Conservation (phyloP, 441 rosid species). For the Pelargonium australe region DNA sequence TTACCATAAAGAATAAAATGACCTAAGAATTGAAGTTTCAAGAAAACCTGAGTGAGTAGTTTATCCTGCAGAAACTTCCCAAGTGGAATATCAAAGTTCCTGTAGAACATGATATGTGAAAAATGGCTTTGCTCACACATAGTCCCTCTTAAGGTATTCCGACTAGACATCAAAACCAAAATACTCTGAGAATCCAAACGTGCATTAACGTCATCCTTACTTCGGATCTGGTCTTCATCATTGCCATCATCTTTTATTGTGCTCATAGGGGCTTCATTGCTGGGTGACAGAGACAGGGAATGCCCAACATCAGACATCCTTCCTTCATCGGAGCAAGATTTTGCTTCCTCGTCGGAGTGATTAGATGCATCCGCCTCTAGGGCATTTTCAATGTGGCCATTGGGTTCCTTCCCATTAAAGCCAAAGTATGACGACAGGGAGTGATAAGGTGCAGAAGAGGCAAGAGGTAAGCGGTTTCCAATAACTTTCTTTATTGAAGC, state of each 20-base stretch:
- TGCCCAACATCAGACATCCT: conserved; percentile 33
- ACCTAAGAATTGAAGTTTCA: conserved; percentile 18
- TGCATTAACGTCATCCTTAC: conserved; percentile 38
- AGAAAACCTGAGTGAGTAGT: conserved; percentile 73
- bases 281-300: conserved; percentile 26
- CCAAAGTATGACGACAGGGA: conserved; percentile 62
- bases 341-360: conserved; percentile 29
- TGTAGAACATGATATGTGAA: conserved; percentile 88
- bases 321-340: conserved; percentile 31
- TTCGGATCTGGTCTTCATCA: conserved; percentile 34
- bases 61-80: conserved; percentile 78
- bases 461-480: conserved; percentile 38
- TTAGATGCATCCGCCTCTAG: conserved; percentile 27
- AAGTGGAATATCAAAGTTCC: conserved; percentile 77
- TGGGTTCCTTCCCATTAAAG: conserved; percentile 31
- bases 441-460: conserved; percentile 35
- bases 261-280: conserved; percentile 26
- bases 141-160: conserved; percentile 55
- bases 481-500: conserved; percentile 62
- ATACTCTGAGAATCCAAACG: conserved; percentile 66
- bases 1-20: conserved; percentile 9
- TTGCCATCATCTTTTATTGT: conserved; percentile 26
- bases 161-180: conserved; percentile 82
- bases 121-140: conserved; percentile 90
- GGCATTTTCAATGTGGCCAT: conserved; percentile 28